Conservation (phyloP, 2,329 filamentous ascomycete species). For the Trichoderma atrobrunneum region DNA sequence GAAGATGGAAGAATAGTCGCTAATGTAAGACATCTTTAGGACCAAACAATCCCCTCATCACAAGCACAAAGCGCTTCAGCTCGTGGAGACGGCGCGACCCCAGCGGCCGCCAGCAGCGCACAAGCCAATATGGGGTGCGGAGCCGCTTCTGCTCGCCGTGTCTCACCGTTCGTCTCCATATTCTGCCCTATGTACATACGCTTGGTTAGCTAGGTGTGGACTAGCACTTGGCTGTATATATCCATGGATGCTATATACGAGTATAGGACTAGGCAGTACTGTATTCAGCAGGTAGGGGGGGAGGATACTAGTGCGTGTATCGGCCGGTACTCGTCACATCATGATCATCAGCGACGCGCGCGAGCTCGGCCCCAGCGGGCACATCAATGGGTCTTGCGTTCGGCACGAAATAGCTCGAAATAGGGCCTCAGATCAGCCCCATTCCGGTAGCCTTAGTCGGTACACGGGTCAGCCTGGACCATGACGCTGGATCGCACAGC, state of each 20-base stretch:
- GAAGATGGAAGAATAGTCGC: not conserved
- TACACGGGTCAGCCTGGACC: not conserved
- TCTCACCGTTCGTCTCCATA: conserved; percentile 18
- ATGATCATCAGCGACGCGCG: conserved; percentile 16
- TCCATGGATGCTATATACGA: not conserved
- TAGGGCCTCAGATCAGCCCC: conserved; percentile 16
- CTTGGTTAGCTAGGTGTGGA: not conserved
- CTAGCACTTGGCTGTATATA: not conserved
- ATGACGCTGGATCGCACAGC: conserved; percentile 11
- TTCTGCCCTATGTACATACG: conserved; percentile 4
- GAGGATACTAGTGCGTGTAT: not conserved
- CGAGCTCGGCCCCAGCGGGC: conserved; percentile 13
- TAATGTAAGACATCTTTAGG: conserved; percentile 18
- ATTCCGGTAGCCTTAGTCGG: conserved; percentile 9
- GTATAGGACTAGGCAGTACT: not conserved
- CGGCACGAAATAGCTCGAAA: conserved; percentile 15
- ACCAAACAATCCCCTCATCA: conserved; percentile 13
- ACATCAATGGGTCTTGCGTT: conserved; percentile 18
- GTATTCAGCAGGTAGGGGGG: not conserved
- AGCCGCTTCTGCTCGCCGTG: conserved; percentile 19
- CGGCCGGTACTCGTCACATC: conserved; percentile 17
- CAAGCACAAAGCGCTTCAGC: not conserved
- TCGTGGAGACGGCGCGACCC: not conserved
- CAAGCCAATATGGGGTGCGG: conserved; percentile 18
- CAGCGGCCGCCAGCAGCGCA: conserved; percentile 16